Percentiles rank a stretch among this genome's conserved stretches.
Conservation (phyloP, 2,329 filamentous ascomycete species). For the Fusarium camptoceras region DNA sequence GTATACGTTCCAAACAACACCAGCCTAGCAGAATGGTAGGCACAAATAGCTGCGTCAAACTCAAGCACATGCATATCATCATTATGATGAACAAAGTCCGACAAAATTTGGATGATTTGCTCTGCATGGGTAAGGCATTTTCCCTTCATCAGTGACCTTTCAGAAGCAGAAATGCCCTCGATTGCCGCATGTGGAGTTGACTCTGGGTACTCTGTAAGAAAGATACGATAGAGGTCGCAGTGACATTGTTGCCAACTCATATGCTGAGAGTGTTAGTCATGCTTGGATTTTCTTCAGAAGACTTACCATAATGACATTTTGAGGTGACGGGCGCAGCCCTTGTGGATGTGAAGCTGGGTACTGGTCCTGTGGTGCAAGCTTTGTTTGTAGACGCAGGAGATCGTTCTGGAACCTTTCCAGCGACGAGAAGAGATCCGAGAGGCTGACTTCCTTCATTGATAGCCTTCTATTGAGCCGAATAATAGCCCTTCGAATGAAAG, state of each 20-base stretch:
- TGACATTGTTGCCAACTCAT: conserved; percentile 57
- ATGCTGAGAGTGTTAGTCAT: conserved; percentile 26
- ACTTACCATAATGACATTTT: conserved; percentile 41
- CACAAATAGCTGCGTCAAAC: conserved; percentile 57
- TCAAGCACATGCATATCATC: conserved; percentile 50
- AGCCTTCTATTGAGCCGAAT: conserved; percentile 44
- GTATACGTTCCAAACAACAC: conserved; percentile 51
- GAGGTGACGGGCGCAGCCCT: conserved; percentile 32
- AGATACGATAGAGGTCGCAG: conserved; percentile 59
- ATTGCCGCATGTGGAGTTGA: conserved; percentile 51
- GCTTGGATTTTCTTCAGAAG: fast-evolving
- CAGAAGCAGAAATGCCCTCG: conserved; percentile 46
- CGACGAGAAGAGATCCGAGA: conserved; percentile 40
- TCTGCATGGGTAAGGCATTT: conserved; percentile 55
- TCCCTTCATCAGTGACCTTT: conserved; percentile 43
- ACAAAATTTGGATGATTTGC: conserved; percentile 51
- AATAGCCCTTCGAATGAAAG: conserved; percentile 40
- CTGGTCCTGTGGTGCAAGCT: conserved; percentile 38
- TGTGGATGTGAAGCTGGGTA: conserved; percentile 36
- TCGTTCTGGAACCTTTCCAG: conserved; percentile 47
- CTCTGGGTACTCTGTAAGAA: conserved; percentile 56
- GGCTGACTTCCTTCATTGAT: conserved; percentile 42
- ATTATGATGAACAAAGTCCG: conserved; percentile 51
- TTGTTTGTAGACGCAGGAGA: conserved; percentile 39
- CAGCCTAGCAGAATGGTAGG: conserved; percentile 56